Evolutionary conservation across 2,329 filamentous ascomycete genomes (phyloP), one percentile per base, ranked within the genome.

Genomic region (Cladosporium sp.): DNA sequence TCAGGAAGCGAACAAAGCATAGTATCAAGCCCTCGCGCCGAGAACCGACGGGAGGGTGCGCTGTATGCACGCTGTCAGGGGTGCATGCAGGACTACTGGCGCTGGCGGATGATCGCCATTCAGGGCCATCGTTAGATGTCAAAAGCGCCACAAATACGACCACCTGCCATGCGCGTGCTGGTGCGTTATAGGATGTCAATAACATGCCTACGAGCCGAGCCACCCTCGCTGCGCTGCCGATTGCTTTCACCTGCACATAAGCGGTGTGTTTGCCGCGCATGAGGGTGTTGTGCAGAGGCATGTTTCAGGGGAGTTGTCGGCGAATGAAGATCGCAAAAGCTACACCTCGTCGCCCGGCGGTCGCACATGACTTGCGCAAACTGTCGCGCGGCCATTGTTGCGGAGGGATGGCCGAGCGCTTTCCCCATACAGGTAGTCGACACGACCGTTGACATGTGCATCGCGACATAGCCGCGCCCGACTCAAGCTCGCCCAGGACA

Each of bases 21-120:
- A 16, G 35, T 28, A 33, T 38, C 33, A 22, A 14, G 28, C 34
- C 33, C 28, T 33, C 18, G 40, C 48, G 43, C 48, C 48, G 40
- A 43, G 18, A 50, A 50, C 48, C 48, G 48, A 50, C 31, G 40
- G 38, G 28, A 11, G 38, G 48, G 48, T 38, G 40, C 40, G 37
- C 48, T 37, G 10, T 9, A 49, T 50, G 48, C 48, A 50, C 40
- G 48, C 48, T 50, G 48, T 50, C 48, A 50, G 48, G 48, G 48
- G 48, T 43, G 48, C 48, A 50, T 50, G 40, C 37, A 49, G 32
- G 46, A 49, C 28, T 28, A 33, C 18, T 13, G 16, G 10, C 35
- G 44, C 14, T 50, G 48, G 40, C 16, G 31, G 48, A 32, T 50
- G 48, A 50, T 50, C 48, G 34, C 34, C 43, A 45, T 45, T 45